Conservation (phyloP, 345 rosid genomes). For the Pistacia integerrima region DNA sequence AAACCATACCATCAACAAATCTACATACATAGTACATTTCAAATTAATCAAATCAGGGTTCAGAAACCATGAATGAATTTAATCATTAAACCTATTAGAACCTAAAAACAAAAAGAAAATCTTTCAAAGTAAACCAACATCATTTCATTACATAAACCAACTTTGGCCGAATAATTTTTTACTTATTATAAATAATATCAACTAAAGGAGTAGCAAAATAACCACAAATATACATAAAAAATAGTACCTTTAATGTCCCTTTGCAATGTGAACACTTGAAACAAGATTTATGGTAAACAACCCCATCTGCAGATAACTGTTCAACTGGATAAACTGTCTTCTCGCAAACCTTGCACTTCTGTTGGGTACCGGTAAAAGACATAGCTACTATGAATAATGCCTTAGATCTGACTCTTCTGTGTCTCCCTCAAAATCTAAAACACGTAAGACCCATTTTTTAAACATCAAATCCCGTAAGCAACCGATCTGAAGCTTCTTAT, state of each 20-base stretch:
- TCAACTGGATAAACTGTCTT: conserved; percentile 98
- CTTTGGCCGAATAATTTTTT: neutral
- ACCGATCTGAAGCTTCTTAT: conserved; percentile 11
- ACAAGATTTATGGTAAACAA: conserved; percentile 87
- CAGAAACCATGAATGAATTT: neutral
- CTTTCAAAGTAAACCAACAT: neutral
- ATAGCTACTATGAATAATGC: conserved; percentile 37
- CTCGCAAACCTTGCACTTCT: conserved; percentile 94
- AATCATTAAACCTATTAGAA: neutral
- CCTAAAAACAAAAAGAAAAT: neutral
- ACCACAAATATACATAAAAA: neutral
- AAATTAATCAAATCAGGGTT: neutral
- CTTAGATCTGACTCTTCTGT: conserved; percentile 27
- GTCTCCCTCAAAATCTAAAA: conserved; percentile 16
- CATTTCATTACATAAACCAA: neutral
- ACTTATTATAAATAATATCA: neutral
- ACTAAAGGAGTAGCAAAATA: neutral
- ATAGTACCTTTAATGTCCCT: conserved; percentile 75
- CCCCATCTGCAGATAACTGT: conserved; percentile 89
- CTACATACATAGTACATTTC: neutral
- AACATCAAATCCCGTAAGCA: neutral
- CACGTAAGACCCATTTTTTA: neutral
- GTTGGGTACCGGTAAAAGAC: conserved; percentile 95
- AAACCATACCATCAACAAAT: neutral
- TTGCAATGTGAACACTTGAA: conserved; percentile 97